Conservation (phyloP, 2,329 filamentous ascomycete species). For the Talaromyces sp. region DNA sequence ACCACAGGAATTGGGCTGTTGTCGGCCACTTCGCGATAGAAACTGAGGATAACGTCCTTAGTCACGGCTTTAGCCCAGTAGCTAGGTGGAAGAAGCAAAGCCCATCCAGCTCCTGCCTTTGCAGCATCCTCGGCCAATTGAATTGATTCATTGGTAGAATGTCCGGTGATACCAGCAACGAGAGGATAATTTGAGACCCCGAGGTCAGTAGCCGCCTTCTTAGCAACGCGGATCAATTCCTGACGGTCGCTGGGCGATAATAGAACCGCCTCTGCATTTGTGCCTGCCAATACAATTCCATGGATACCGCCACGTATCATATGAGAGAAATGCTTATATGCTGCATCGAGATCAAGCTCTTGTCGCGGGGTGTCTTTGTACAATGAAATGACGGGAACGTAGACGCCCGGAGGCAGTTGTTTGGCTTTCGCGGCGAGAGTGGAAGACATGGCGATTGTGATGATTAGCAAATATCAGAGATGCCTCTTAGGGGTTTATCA, state of each 20-base stretch:
- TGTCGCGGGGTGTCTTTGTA: constrained; percentile 43
- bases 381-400: constrained; percentile 47
- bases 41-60: constrained; percentile 10
- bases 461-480: not conserved
- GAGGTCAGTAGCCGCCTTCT: constrained; percentile 20
- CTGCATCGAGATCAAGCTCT: constrained; percentile 45
- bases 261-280: constrained; percentile 48
- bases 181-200: constrained; percentile 33
- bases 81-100: constrained; percentile 54
- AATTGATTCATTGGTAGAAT: constrained; percentile 65
- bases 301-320: constrained; percentile 45
- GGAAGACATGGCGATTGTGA: constrained; percentile 23
- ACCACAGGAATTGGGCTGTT: constrained; percentile 50
- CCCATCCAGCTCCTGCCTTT: constrained; percentile 50
- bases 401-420: constrained; percentile 44
- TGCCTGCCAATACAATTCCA: constrained; percentile 47
- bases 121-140: constrained; percentile 43
- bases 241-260: constrained; percentile 50
- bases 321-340: constrained; percentile 42
- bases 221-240: constrained; percentile 48
- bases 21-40: constrained; percentile 38
- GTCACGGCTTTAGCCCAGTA: constrained; percentile 56
- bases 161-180: constrained; percentile 67
- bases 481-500: too few relatives aligned
- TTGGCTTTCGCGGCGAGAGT: constrained; percentile 36